Base-by-base conservation (phyloP, 768 basidiomycete genomes). In the Sistotremastrum suecicum region DNA sequence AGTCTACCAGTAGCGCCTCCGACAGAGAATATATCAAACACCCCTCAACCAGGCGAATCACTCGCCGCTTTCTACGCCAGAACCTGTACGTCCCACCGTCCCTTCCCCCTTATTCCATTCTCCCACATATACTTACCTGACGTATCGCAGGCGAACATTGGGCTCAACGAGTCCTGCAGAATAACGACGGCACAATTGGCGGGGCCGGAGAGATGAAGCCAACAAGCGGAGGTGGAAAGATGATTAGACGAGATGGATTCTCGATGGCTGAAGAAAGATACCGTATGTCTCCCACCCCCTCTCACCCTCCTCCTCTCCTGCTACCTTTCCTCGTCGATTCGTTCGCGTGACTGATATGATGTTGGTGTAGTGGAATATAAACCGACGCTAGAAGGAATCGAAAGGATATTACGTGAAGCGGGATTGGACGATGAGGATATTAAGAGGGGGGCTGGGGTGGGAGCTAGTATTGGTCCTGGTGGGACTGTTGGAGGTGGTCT, bases 351-450 rank as follows among this genome's bases (percentile, higher is more conserved):
- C 7, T 34, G 33, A 9, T 36, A n/a, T 7, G 39, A 8, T 9
- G 4, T 42, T n/a, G 36, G 40, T 43, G 35, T 56, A 86, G 84
- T 63, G n/a, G 67, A 66, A 34, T 94, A 94, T 57, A 85, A 88
- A 54, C 90, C 88, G 0, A 71, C 86, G 5, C 60, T 92, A 11
- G 66, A 79, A 50, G 84, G 91, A 57, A 81, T 90, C 2, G 86
- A 88, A 57, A 80, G 73, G 52, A 90, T 91, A 38, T 60, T 89
- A 43, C 75, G 72, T 7, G 86, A 87, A 53, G 88, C 90, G 0
- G 89, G 87, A 0, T 60, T 91, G 43, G 85, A 91, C 48, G 83
- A 84, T 49, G 81, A 84, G 20, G 85, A 88, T 54, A 83, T 87
- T 72, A 68, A 68, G 53, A 66, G 64, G 48, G 71, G 72, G 28